Conservation (phyloP, 352 stramenopile species). For the Globisporangium acanthophoron region DNA sequence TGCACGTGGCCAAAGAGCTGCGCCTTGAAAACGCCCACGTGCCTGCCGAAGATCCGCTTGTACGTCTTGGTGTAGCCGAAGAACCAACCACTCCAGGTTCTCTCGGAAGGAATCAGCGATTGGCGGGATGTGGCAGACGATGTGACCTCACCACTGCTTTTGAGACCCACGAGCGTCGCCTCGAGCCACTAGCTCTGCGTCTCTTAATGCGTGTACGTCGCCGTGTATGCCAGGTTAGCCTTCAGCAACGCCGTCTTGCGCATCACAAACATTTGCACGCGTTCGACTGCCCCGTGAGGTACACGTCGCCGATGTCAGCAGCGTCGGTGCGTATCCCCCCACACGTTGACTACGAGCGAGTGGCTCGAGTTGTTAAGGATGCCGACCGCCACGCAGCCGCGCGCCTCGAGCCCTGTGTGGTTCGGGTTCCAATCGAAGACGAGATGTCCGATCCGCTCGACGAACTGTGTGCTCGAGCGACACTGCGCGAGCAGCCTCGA, state of each 20-base stretch:
- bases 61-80: too few species aligned
- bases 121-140: too few species aligned
- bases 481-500: slow-evolving; percentile 42
- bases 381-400: slow-evolving; percentile 65
- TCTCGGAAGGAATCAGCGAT: too few species aligned
- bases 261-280: slow-evolving; percentile 79
- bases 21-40: too few species aligned
- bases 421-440: slow-evolving; percentile 86
- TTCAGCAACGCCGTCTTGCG: slow-evolving; percentile 70
- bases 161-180: too few species aligned
- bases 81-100: too few species aligned
- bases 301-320: slow-evolving; percentile 79
- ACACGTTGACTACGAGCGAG: slow-evolving; percentile 56
- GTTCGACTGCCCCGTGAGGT: slow-evolving; percentile 80
- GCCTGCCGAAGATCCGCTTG: too few species aligned
- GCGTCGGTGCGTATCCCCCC: slow-evolving; percentile 79
- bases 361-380: slow-evolving; percentile 80
- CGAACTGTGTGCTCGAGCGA: slow-evolving; percentile 42
- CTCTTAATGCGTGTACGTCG: slow-evolving; percentile 80
- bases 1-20: too few species aligned
- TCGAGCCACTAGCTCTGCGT: slow-evolving; percentile 61
- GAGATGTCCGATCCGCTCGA: slow-evolving; percentile 62
- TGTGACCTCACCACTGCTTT: too few species aligned
- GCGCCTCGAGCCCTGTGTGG: slow-evolving; percentile 71
- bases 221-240: slow-evolving; percentile 73